Base-by-base conservation (phyloP, 2,329 filamentous ascomycete genomes). In the Onygenales sp. region DNA sequence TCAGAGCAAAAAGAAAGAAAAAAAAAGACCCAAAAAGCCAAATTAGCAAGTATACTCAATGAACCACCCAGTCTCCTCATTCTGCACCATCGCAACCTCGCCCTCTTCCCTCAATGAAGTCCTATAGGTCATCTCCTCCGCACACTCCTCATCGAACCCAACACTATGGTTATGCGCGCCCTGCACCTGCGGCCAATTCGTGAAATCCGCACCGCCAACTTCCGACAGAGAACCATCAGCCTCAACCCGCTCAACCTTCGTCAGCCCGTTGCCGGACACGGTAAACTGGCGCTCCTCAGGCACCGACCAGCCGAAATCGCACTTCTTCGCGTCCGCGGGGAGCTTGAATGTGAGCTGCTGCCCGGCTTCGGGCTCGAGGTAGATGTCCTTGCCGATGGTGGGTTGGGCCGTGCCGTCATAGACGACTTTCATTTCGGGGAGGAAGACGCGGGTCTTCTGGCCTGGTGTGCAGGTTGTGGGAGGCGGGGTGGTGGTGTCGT, bases 201-300 rank as follows among this genome's bases (percentile, higher is more conserved):
- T 51, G 37, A 51, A 51, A 42, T 51, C 49, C 21, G 49, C 49
- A 6, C 21, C 10, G 6, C 49, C 49, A 34, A 51, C 33, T 21
- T 43, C 13, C 21, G 13, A 9, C 13, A 14, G 11, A 4, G 3
- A 3, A 4, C 37, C 37, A 11, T 10, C 33, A 3, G 37, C 11
- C 6, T 43, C 21, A 10, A 6, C 13, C 2, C n/a, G 37, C n/a
- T 8, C 17, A 13, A 43, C n/a, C 1, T 43, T 34, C 14, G 27
- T 31, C 17, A 32, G 34, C 17, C 49, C 49, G 39, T 42, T 42
- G 27, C 17, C 39, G 5, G 33, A 11, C 8, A 51, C 49, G 13
- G 8, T 34, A 11, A 51, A 51, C 8, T 43, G n/a, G 1, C 27
- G 21, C 27, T 17, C 17, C 10, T 17, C 27, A 32, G 14, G 33